Conservation (phyloP, 179 eudicot species). For the Amaranthus tricolor region DNA sequence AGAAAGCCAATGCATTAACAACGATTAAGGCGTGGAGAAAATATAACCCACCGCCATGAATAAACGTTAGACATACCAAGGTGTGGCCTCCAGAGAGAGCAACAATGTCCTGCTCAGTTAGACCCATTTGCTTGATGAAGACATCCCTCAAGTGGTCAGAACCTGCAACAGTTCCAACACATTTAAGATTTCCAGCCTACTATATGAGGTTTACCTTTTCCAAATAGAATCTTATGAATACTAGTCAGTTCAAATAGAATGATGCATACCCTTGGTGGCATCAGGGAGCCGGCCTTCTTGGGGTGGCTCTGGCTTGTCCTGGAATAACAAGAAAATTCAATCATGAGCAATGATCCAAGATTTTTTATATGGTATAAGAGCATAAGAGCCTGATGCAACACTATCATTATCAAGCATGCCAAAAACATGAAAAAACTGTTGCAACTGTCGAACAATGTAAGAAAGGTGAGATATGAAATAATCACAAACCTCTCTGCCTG, state of each 20-base stretch:
- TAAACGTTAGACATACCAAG: constrained; percentile 42
- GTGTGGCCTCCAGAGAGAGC: constrained; percentile 89
- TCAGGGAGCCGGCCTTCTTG: constrained; percentile 86
- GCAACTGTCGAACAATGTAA: not conserved
- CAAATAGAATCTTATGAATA: not conserved
- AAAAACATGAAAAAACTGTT: not conserved
- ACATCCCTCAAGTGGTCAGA: constrained; percentile 78
- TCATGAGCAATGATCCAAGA: not conserved
- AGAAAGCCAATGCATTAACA: not conserved
- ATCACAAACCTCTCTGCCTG: constrained; percentile 71
- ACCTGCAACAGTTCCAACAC: constrained; percentile 41
- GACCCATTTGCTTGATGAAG: constrained; percentile 80
- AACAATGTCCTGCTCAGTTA: constrained; percentile 73
- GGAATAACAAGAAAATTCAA: constrained; percentile 5
- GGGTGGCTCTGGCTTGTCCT: constrained; percentile 77
- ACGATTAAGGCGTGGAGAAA: not conserved
- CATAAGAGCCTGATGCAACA: not conserved
- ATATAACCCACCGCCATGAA: not conserved
- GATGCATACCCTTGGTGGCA: constrained; percentile 60
- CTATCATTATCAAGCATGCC: too few relatives aligned
- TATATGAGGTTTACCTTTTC: not conserved
- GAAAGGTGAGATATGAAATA: not conserved
- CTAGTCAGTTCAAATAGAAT: not conserved
- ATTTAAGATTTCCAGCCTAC: not conserved
- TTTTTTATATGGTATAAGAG: not conserved